Conservation (phyloP, 805 yeast species). For the Barnettozyma botsteinii region DNA sequence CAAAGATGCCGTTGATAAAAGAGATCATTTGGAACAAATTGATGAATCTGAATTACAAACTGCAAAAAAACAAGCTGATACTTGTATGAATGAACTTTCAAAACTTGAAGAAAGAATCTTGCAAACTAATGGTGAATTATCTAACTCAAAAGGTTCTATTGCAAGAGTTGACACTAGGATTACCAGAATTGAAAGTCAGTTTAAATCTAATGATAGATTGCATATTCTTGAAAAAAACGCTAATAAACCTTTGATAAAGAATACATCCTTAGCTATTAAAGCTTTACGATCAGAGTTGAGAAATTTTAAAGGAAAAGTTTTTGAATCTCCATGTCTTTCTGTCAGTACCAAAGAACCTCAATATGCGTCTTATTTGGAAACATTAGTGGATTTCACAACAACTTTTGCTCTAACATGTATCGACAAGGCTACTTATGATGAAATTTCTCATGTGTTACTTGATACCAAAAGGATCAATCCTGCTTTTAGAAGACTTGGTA, state of each 20-base stretch:
- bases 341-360: constrained; percentile 45
- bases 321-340: constrained; percentile 71
- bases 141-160: constrained; percentile 30
- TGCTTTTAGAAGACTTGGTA: constrained; percentile 47
- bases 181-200: constrained; percentile 30
- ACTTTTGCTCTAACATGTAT: constrained; percentile 60
- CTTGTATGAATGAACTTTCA: no score
- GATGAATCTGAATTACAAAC: constrained; percentile 16
- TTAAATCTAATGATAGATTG: constrained; percentile 46
- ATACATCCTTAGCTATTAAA: constrained; percentile 32
- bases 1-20: constrained; percentile 17
- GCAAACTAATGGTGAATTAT: constrained; percentile 36
- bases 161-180: constrained; percentile 28
- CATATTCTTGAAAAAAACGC: constrained; percentile 37
- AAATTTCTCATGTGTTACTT: constrained; percentile 38
- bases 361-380: constrained; percentile 52
- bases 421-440: constrained; percentile 42
- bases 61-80: constrained; percentile 15
- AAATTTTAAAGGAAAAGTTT: constrained; percentile 39
- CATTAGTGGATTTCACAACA: constrained; percentile 47
- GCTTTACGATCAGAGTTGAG: constrained; percentile 34
- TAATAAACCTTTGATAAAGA: constrained; percentile 1
- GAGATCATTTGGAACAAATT: constrained; percentile 13
- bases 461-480: constrained; percentile 36
- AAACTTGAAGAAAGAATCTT: constrained; percentile 27